These are phyloP conservation scores for Geoglossum glabrum DNA, from an alignment of 495 filamentous ascomycete genomes.

Conservation along the genomic window DNA sequence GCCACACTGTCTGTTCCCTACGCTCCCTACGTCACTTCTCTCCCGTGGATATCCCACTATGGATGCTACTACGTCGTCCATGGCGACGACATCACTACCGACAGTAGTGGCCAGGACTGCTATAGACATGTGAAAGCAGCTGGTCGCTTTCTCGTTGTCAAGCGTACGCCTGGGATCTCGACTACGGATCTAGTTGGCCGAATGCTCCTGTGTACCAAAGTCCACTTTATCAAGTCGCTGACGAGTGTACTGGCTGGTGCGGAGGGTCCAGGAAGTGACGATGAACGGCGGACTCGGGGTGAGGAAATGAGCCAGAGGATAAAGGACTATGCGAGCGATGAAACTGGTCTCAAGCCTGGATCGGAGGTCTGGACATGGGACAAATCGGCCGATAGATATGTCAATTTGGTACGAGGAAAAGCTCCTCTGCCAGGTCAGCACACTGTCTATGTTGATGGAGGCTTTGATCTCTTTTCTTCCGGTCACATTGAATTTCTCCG, in stretches of 20 bases:
- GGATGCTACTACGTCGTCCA: constrained; percentile 86
- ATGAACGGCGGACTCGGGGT: constrained; percentile 40
- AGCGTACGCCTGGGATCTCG: constrained; percentile 87
- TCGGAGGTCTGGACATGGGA: constrained; percentile 66
- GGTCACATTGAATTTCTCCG: constrained; percentile 91
- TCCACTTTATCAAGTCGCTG: constrained; percentile 68
- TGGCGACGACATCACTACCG: constrained; percentile 76
- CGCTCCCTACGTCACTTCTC: constrained; percentile 85
- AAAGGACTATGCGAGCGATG: constrained; percentile 67
- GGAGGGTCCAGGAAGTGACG: constrained; percentile 48
- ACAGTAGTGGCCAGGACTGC: constrained; percentile 76
- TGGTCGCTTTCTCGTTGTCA: constrained; percentile 79
- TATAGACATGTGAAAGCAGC: constrained; percentile 92
- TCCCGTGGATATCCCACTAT: constrained; percentile 85
- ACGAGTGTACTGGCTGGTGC: constrained; percentile 41
- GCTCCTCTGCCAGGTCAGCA: constrained; percentile 55
- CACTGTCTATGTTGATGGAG: constrained; percentile 86
- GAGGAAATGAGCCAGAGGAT: constrained; percentile 50
- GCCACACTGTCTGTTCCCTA: constrained; percentile 59
- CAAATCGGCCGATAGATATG: constrained; percentile 25
- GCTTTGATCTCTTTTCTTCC: constrained; percentile 91
- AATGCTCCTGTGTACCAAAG: constrained; percentile 84
- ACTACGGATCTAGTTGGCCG: constrained; percentile 93
- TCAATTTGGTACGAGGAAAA: constrained; percentile 26
- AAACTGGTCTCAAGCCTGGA: constrained; percentile 47